phyloP scores from a whole-genome alignment of 768 basidiomycete species.

The Amyloporia xantha region DNA sequence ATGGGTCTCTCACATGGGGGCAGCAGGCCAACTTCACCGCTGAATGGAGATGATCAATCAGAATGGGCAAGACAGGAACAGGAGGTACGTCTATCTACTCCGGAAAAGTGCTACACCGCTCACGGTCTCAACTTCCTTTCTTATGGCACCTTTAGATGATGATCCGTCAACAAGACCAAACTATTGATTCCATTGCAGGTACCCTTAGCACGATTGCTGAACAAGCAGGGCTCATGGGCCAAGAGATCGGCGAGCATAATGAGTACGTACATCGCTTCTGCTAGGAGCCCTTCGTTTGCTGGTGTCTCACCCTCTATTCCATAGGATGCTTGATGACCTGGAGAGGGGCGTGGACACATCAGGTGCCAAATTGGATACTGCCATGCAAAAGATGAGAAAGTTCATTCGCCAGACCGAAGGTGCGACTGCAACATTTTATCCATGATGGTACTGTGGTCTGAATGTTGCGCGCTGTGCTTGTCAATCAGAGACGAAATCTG shows the following conservation, averaged over 20 bases:
- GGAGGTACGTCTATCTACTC: constrained; percentile 41
- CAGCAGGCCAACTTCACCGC: constrained; percentile 4
- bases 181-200: constrained; percentile 82
- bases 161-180: constrained; percentile 82
- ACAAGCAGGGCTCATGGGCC: constrained; percentile 93
- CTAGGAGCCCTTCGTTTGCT: background rate
- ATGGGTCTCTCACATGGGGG: background rate
- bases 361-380: constrained; percentile 52
- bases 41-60: constrained; percentile 54
- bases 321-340: constrained; percentile 80
- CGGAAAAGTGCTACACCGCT: background rate
- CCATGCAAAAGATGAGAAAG: constrained; percentile 68
- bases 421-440: constrained; percentile 22
- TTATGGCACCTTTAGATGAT: constrained; percentile 49
- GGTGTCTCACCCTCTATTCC: background rate
- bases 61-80: constrained; percentile 86
- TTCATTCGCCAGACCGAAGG: constrained; percentile 85
- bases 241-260: constrained; percentile 86
- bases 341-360: constrained; percentile 78
- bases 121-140: background rate
- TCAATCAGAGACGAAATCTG: constrained; percentile 68
- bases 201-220: constrained; percentile 79
- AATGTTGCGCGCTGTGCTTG: background rate
- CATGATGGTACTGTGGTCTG: too few relatives aligned
- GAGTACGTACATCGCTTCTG: constrained; percentile 49